phyloP scores from a whole-genome alignment of 2,329 filamentous ascomycete species.

The Penicillium sp. region DNA sequence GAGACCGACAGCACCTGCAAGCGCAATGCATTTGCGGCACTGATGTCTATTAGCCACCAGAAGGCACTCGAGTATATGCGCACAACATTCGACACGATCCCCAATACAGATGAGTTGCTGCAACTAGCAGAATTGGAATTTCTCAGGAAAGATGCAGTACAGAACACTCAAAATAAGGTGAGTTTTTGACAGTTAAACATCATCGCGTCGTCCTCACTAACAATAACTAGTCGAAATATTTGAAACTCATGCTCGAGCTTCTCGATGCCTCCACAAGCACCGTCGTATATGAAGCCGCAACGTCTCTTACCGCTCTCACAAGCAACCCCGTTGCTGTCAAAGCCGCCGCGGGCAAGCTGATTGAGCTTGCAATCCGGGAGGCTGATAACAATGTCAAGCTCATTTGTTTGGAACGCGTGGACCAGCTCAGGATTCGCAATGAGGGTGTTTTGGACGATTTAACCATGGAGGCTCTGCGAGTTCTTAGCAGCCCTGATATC shows the following conservation, averaged over 20 bases:
- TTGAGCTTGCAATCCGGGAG: conserved; percentile 95
- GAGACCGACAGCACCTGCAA: conserved; percentile 96
- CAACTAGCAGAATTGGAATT: conserved; percentile 95
- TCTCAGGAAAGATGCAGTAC: conserved; percentile 93
- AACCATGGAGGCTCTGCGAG: conserved; percentile 93
- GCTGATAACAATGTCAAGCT: conserved; percentile 99
- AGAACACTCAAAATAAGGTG: conserved; percentile 92
- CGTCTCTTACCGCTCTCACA: conserved; percentile 86
- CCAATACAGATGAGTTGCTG: conserved; percentile 88
- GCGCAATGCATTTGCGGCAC: conserved; percentile 90
- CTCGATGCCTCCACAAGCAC: conserved; percentile 90
- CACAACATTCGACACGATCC: conserved; percentile 85
- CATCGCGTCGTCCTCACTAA: conserved; percentile 25
- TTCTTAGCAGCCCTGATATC: conserved; percentile 90
- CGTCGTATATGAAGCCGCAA: conserved; percentile 95
- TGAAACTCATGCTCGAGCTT: conserved; percentile 93
- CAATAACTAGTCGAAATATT: conserved; percentile 67
- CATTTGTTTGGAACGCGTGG: conserved; percentile 91
- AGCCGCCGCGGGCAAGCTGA: conserved; percentile 91
- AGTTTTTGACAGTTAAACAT: conserved; percentile 18
- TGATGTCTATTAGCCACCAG: conserved; percentile 87
- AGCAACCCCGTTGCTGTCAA: conserved; percentile 97
- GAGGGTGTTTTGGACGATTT: conserved; percentile 89
- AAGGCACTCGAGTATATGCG: conserved; percentile 85
- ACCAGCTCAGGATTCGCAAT: conserved; percentile 80